Conservation (phyloP, 2,329 filamentous ascomycete genomes). For the Coniochaeta prunicola region DNA sequence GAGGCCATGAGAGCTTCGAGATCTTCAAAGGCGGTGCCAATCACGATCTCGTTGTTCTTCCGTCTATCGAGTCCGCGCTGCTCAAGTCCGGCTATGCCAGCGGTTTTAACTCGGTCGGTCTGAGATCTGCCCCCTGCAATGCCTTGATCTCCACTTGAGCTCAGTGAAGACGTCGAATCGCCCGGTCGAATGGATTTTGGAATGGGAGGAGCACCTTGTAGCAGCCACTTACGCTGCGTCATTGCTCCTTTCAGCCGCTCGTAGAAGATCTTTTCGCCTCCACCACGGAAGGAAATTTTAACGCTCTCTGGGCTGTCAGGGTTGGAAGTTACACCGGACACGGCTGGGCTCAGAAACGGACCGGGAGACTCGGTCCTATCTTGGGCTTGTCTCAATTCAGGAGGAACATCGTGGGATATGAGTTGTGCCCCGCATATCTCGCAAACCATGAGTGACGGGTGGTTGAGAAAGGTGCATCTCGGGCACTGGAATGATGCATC, state of each 20-base stretch:
- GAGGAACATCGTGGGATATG: slow-evolving; percentile 41
- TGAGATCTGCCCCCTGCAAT: slow-evolving; percentile 6
- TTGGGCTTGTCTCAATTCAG: slow-evolving; percentile 31
- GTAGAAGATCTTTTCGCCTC: slow-evolving; percentile 84
- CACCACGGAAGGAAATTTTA: slow-evolving; percentile 85
- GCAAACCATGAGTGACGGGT: slow-evolving; percentile 76
- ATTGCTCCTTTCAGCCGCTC: slow-evolving; percentile 83
- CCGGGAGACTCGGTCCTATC: slow-evolving; percentile 69
- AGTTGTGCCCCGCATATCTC: slow-evolving; percentile 86
- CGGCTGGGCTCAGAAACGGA: slow-evolving; percentile 46
- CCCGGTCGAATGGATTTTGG: slow-evolving; percentile 51
- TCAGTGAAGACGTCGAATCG: slow-evolving; percentile 25
- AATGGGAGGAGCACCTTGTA: slow-evolving; percentile 82
- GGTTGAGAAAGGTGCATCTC: slow-evolving; percentile 88
- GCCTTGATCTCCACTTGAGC: slow-evolving; percentile 5
- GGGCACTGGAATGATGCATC: slow-evolving; percentile 59
- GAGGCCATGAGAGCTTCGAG: slow-evolving; percentile 95
- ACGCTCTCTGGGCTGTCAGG: slow-evolving; percentile 63
- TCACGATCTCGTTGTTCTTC: slow-evolving; percentile 88
- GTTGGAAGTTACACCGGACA: slow-evolving; percentile 20
- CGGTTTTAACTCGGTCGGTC: slow-evolving; percentile 47
- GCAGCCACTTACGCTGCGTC: slow-evolving; percentile 90
- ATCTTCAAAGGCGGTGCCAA: slow-evolving; percentile 92
- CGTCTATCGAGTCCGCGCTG: slow-evolving; percentile 75
- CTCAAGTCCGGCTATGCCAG: slow-evolving; percentile 89